These are phyloP conservation scores for Usnea hakonensis DNA, from an alignment of 495 filamentous ascomycete species.

Conservation along the genomic window DNA sequence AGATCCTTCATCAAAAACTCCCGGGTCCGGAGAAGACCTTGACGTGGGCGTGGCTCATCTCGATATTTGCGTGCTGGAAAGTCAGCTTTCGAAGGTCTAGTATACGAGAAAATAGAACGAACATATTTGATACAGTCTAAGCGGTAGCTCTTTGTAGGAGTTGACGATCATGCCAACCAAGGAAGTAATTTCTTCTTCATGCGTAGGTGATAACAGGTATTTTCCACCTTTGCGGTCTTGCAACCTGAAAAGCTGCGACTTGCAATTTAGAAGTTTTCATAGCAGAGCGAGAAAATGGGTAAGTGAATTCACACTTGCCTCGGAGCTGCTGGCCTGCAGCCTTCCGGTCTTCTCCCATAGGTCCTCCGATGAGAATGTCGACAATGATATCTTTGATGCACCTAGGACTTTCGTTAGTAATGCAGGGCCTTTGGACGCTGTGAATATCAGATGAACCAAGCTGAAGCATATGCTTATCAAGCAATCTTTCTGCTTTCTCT, in stretches of 20 bases:
- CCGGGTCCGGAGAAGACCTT: constrained; percentile 80
- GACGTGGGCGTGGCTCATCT: constrained; percentile 80
- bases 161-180: constrained; percentile 66
- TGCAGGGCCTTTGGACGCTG: neutral
- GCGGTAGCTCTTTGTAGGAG: constrained; percentile 79
- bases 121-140: constrained; percentile 89
- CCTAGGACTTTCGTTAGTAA: constrained; percentile 41
- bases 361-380: constrained; percentile 76
- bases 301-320: constrained; percentile 37
- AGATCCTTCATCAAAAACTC: constrained; percentile 99
- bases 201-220: constrained; percentile 81
- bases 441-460: constrained; percentile 47
- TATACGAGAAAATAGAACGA: constrained; percentile 21
- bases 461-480: constrained; percentile 81
- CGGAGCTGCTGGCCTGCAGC: constrained; percentile 46
- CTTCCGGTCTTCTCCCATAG: constrained; percentile 71
- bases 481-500: constrained; percentile 73
- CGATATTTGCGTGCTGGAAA: constrained; percentile 79
- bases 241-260: constrained; percentile 64
- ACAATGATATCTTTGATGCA: constrained; percentile 81
- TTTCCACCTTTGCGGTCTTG: constrained; percentile 67
- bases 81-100: constrained; percentile 12
- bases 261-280: neutral
- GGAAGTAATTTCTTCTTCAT: constrained; percentile 91
- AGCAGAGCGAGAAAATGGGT: constrained; percentile 12